phyloP scores from a whole-genome alignment of 75 land plant species.

The Cupressus sempervirens region DNA sequence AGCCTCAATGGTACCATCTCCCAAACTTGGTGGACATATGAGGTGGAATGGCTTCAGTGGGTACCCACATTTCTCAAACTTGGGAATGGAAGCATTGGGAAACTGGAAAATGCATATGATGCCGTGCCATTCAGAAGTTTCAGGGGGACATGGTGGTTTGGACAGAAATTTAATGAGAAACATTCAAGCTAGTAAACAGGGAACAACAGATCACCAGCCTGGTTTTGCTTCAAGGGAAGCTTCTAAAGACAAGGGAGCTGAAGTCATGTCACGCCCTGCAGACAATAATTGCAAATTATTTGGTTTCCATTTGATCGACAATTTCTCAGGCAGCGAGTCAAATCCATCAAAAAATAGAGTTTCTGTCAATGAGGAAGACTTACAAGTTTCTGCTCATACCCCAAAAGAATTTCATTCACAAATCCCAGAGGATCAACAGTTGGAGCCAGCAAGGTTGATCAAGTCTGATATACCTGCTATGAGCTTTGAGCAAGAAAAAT shows the following conservation, averaged over 20 bases:
- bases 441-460: constrained; percentile 21
- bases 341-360: not conserved
- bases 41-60: constrained; percentile 27
- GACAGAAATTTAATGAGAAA: constrained; percentile 7
- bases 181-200: constrained; percentile 1
- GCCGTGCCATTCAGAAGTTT: constrained; percentile 17
- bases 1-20: constrained; percentile 15
- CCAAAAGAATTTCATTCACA: constrained; percentile 11
- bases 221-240: constrained; percentile 8
- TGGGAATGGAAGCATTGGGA: constrained; percentile 25
- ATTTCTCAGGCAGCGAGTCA: constrained; percentile 15
- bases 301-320: constrained; percentile 50
- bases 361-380: constrained; percentile 7
- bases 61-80: constrained; percentile 13
- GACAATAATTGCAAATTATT: constrained; percentile 58
- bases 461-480: constrained; percentile 26
- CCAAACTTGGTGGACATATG: constrained; percentile 21
- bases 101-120: constrained; percentile 42
- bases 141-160: not conserved
- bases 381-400: not conserved
- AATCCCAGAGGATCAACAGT: constrained; percentile 19
- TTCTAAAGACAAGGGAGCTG: constrained; percentile 11
- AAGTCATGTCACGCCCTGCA: constrained; percentile 17
- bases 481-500: constrained; percentile 39
- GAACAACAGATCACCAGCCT: constrained; percentile 17